Evolutionary conservation across 495 filamentous ascomycete species (phyloP).

Genomic region (Sporormia fimetaria): DNA sequence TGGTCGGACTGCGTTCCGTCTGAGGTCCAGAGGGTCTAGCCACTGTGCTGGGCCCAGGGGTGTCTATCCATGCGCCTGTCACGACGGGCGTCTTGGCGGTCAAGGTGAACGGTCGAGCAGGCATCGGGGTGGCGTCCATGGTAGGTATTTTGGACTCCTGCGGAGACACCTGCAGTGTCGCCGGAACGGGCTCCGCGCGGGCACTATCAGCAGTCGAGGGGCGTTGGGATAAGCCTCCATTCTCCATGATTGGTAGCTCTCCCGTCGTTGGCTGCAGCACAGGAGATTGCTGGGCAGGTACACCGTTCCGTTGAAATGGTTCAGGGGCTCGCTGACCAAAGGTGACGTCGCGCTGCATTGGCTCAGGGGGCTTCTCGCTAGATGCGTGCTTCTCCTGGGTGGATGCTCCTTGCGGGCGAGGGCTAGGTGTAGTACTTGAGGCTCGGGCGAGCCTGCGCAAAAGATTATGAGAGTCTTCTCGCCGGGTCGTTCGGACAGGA

Average conservation of each 20-base stretch:
- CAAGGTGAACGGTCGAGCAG: constrained; percentile 5
- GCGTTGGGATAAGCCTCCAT: not conserved
- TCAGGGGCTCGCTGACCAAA: no score
- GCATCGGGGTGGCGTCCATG: constrained; percentile 18
- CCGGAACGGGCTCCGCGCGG: no score
- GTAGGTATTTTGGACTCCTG: constrained; percentile 1
- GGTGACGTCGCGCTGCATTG: not conserved
- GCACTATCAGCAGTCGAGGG: no score
- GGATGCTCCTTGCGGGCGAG: no score
- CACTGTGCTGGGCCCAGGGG: constrained; percentile 23
- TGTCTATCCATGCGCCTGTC: constrained; percentile 40
- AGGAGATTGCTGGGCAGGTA: no score
- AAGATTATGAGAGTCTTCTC: constrained; percentile 54
- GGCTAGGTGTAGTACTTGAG: constrained; percentile 40
- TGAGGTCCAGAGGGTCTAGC: constrained; percentile 11
- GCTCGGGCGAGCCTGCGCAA: constrained; percentile 52
- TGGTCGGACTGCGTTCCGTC: constrained; percentile 13
- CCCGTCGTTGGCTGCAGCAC: not conserved
- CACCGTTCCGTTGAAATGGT: no score
- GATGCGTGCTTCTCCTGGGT: not conserved
- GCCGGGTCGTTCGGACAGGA: constrained; percentile 19
- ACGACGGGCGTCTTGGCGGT: constrained; percentile 35
- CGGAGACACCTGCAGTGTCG: not conserved
- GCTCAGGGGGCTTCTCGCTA: not conserved
- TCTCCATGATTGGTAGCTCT: not conserved